Conservation (phyloP, 768 basidiomycete genomes). For the Stropharia rugosoannulata region DNA sequence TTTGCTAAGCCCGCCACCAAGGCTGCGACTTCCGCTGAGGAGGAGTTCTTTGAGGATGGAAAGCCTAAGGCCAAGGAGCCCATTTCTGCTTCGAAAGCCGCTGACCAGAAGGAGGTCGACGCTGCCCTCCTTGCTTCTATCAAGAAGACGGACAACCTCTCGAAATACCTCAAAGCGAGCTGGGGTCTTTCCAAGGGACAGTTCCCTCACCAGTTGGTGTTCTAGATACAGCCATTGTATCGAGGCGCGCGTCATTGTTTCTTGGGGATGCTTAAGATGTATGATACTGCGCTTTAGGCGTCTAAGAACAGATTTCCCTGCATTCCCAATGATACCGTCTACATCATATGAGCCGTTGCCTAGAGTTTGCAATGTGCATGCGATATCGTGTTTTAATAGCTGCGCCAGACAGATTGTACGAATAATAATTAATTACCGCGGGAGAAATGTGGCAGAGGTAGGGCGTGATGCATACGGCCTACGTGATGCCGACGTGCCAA, state of each 20-base stretch:
- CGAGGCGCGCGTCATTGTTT: constrained; percentile 13
- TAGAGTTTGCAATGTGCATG: neutral
- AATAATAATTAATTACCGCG: neutral
- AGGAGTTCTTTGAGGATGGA: constrained; percentile 95
- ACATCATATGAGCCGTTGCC: neutral
- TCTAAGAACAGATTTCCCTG: constrained; percentile 33
- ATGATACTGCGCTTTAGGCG: constrained; percentile 31
- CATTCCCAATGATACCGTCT: constrained; percentile 10
- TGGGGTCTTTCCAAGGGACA: constrained; percentile 98
- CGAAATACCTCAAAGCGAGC: constrained; percentile 89
- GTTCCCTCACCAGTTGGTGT: constrained; percentile 92
- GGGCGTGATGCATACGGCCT: neutral
- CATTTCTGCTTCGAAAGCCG: constrained; percentile 82
- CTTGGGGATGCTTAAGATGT: constrained; percentile 14
- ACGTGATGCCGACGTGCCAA: neutral
- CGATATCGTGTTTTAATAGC: neutral
- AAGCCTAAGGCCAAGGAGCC: constrained; percentile 88
- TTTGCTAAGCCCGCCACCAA: constrained; percentile 81
- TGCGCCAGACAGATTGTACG: neutral
- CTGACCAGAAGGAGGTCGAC: constrained; percentile 90
- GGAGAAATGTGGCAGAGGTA: neutral
- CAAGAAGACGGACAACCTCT: constrained; percentile 88
- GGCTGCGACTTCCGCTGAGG: constrained; percentile 80
- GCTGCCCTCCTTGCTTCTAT: constrained; percentile 75
- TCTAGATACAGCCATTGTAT: constrained; percentile 40